Conservation (phyloP, 2,329 filamentous ascomycete species). For the Ophiostoma novo-ulmi region DNA sequence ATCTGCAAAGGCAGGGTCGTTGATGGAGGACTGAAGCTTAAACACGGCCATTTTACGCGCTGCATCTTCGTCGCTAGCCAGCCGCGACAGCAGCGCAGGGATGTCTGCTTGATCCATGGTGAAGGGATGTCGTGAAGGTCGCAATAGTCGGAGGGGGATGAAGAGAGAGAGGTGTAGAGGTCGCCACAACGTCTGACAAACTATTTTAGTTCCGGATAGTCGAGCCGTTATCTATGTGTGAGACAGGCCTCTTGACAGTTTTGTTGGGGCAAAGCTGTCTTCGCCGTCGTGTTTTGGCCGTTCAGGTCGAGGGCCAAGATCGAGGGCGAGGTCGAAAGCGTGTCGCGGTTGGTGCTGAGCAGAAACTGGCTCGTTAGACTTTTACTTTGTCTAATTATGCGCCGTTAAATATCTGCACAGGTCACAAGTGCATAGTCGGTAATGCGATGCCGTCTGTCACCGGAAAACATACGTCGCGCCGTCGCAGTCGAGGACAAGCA, state of each 20-base stretch:
- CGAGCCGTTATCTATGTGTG: not conserved
- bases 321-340: not conserved
- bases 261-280: not conserved
- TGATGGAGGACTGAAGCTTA: constrained; percentile 92
- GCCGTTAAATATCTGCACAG: not conserved
- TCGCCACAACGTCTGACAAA: not conserved
- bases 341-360: not conserved
- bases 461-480: not conserved
- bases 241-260: not conserved
- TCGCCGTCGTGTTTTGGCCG: not conserved
- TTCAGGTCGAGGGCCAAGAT: not conserved
- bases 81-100: constrained; percentile 58
- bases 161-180: not conserved
- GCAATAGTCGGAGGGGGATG: not conserved
- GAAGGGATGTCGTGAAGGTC: not conserved
- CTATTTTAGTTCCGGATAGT: not conserved
- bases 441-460: not conserved
- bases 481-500: constrained; percentile 11
- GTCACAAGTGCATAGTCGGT: not conserved
- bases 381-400: not conserved
- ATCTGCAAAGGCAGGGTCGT: constrained; percentile 93
- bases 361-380: not conserved
- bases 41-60: constrained; percentile 98
- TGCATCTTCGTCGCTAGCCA: constrained; percentile 73
- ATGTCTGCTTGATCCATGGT: constrained; percentile 63